These are phyloP conservation scores for Paratinospora sagittata DNA, from an alignment of 164 flowering plant genomes.

Conservation along the genomic window DNA sequence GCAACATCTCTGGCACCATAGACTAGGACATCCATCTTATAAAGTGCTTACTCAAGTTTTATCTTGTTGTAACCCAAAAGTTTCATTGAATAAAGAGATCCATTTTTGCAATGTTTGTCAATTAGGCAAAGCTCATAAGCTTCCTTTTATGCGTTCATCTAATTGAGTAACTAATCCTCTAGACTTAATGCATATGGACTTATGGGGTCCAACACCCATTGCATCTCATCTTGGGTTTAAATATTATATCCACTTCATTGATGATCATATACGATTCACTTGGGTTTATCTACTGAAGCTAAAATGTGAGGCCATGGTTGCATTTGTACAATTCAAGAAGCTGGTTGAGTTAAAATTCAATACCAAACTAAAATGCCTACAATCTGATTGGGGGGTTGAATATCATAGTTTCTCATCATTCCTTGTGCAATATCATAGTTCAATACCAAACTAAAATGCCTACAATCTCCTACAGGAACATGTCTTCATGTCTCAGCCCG, in stretches of 20 bases:
- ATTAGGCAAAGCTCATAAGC: no score
- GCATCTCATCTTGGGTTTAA: background rate
- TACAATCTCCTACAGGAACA: no score
- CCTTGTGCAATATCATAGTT: background rate
- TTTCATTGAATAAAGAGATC: no score
- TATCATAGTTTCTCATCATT: background rate
- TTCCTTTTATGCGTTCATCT: no score
- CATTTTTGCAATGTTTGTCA: no score
- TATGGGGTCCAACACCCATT: background rate
- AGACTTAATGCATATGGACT: background rate
- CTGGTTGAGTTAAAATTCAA: background rate
- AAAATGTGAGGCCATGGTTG: background rate
- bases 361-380: background rate
- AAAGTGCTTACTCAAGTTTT: no score
- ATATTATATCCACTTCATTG: background rate
- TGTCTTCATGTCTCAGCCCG: no score
- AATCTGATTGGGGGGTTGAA: background rate
- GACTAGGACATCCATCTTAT: background rate
- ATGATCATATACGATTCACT: background rate
- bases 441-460: no score
- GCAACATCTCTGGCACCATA: background rate
- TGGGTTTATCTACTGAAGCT: background rate
- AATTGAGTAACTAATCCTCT: background rate
- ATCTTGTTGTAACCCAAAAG: no score
- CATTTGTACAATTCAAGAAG: background rate